Base-by-base conservation (phyloP, 1,139 yeast genomes). In the Yamadazyma oceani region DNA sequence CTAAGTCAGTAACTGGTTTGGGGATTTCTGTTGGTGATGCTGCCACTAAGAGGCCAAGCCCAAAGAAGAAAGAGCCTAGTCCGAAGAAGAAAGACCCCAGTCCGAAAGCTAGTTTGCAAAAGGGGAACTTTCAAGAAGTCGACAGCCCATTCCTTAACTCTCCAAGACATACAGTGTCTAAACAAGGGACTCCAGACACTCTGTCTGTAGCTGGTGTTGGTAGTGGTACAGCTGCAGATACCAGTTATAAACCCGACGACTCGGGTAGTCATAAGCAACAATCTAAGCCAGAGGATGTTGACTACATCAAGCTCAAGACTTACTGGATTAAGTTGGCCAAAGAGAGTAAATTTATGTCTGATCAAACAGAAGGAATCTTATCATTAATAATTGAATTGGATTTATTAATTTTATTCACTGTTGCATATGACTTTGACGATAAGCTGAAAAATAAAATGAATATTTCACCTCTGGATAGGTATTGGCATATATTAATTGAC, bases 341-440 rank as follows among this genome's bases (percentile, higher is more conserved):
- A 38, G 55, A 54, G 17, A 52, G 64, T 3, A 57, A 55, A 35
- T 45, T 44, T 26, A 53, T 51, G 34, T 47, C 63, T 6, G 58
- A 60, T 8, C 49, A 51, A 9, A 51, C 55, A 11, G 60, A 56
- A 30, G 58, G 48, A 14, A 50, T 54, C 10, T 39, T 53, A 5
- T 49, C 61, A 2, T 43, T 64, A 4, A 46, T 65, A 11, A 54
- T 64, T 15, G 58, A 57, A 31, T 49, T 69, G 14, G 75, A 70
- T 43, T 52, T 64, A 8, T 40, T 69, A 9, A 44, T 68, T 8
- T 40, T 60, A 29, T 53, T 55, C 34, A 57, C 62, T 43, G 55
- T 68, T 2, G 49, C 69, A 0, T 56, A 58, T 40, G 70, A 65
- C 40, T 60, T 52, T 35, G 73, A 67, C 34, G 73, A 67, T 34